Conservation (phyloP, 2,329 filamentous ascomycete species). For the Pestalotiopsis sp. region DNA sequence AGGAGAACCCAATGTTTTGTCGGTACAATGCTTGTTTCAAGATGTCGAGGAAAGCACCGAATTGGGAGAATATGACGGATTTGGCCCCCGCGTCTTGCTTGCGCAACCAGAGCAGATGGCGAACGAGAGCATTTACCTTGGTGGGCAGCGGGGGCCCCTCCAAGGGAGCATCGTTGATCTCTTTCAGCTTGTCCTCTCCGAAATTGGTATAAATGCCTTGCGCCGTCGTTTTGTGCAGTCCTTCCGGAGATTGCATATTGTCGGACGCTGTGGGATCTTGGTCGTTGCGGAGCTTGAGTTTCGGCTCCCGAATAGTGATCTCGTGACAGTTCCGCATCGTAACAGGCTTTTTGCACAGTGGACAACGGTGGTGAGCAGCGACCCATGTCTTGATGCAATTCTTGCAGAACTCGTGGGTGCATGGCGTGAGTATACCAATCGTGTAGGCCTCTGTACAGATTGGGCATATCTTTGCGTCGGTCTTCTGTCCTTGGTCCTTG, state of each 20-base stretch:
- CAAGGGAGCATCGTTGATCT: constrained; percentile 83
- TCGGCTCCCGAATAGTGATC: constrained; percentile 79
- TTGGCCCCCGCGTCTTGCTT: constrained; percentile 85
- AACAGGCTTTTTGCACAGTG: constrained; percentile 78
- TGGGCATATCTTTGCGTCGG: constrained; percentile 73
- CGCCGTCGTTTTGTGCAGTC: constrained; percentile 25
- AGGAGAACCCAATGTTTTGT: constrained; percentile 74
- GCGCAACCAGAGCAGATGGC: constrained; percentile 85
- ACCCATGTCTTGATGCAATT: constrained; percentile 85
- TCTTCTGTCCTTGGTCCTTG: constrained; percentile 60
- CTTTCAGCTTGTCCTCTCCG: constrained; percentile 67
- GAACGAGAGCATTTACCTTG: constrained; percentile 82
- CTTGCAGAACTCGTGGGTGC: constrained; percentile 91
- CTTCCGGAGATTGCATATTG: neutral
- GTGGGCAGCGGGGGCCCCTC: constrained; percentile 77
- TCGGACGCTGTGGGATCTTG: constrained; percentile 28
- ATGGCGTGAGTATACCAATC: constrained; percentile 80
- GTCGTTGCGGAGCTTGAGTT: constrained; percentile 69
- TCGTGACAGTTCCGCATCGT: constrained; percentile 73
- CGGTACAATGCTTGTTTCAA: constrained; percentile 69
- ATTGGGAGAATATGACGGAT: constrained; percentile 91
- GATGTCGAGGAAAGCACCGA: constrained; percentile 66
- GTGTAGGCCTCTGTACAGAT: constrained; percentile 83
- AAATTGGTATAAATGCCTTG: constrained; percentile 77
- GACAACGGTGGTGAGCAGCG: constrained; percentile 73